Evolutionary conservation across 2,329 filamentous ascomycete genomes (phyloP).

Genomic region (Colletotrichum australisinense): DNA sequence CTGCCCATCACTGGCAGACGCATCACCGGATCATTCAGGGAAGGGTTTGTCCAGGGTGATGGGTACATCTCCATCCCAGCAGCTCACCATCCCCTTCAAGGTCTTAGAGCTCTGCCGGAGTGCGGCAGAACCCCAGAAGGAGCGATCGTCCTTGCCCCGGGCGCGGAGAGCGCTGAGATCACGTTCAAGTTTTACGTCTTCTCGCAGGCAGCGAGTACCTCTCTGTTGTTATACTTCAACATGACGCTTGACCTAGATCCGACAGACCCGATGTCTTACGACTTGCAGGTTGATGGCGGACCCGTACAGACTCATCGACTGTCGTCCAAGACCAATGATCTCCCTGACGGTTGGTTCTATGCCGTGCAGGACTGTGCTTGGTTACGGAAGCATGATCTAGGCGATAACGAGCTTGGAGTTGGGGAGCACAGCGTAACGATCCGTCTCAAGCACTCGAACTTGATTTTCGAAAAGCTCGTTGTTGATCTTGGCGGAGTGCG

Average conservation of each 20-base stretch:
- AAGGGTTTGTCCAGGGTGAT: conserved; percentile 47
- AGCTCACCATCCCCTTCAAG: conserved; percentile 25
- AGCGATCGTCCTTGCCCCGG: conserved; percentile 36
- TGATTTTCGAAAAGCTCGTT: conserved; percentile 51
- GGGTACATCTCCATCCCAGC: conserved; percentile 49
- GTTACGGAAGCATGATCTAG: conserved; percentile 52
- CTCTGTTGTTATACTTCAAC: conserved; percentile 49
- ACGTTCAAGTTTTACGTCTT: conserved; percentile 48
- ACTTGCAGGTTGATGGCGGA: conserved; percentile 58
- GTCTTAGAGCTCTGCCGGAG: conserved; percentile 44
- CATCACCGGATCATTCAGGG: conserved; percentile 45
- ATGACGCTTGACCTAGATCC: conserved; percentile 63
- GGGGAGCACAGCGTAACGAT: conserved; percentile 46
- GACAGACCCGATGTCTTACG: conserved; percentile 59
- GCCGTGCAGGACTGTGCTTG: conserved; percentile 63
- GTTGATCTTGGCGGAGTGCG: conserved; percentile 46
- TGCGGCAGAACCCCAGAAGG: conserved; percentile 43
- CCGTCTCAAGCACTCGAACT: conserved; percentile 45
- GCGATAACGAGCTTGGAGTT: conserved; percentile 19
- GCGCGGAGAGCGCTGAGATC: conserved; percentile 37
- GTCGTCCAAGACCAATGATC: conserved; percentile 45
- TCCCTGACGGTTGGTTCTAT: conserved; percentile 59
- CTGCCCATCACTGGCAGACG: conserved; percentile 38
- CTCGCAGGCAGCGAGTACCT: conserved; percentile 38
- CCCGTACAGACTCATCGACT: conserved; percentile 45